Conservation (phyloP, 208 protist genomes). For the Chromosphaera perkinsii region DNA sequence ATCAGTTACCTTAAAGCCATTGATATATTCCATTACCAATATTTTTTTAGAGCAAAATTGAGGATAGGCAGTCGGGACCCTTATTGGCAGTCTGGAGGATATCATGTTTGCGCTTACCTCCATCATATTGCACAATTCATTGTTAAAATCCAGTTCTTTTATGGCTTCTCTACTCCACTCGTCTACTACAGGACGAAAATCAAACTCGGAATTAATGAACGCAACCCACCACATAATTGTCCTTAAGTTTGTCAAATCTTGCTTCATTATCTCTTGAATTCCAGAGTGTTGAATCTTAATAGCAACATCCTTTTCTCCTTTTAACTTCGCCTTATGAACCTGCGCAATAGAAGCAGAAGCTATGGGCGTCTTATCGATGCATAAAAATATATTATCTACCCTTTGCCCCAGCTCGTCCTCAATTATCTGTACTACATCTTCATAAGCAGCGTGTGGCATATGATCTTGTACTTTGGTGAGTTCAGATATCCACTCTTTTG, state of each 20-base stretch:
- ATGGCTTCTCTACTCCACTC: constrained; percentile 18
- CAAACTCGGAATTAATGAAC: constrained; percentile 5
- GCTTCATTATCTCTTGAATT: constrained; percentile 15
- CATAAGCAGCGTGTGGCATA: background rate
- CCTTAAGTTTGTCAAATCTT: constrained; percentile 4
- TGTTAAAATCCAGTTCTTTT: constrained; percentile 18
- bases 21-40: constrained; percentile 3
- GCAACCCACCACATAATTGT: constrained; percentile 7
- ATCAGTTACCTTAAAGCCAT: constrained; percentile 33
- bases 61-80: background rate
- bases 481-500: background rate
- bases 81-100: background rate
- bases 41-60: background rate
- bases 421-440: background rate
- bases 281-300: constrained; percentile 11
- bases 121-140: background rate
- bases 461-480: constrained; percentile 3
- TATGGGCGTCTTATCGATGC: constrained; percentile 1
- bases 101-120: background rate
- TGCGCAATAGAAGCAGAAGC: constrained; percentile 29
- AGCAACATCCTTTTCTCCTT: background rate
- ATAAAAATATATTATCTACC: background rate
- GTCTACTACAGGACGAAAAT: constrained; percentile 14
- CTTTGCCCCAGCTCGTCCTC: background rate
- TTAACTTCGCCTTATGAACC: constrained; percentile 18